Evolutionary conservation across 306 rosid genomes (phyloP).

Genomic region (Oemleria cerasiformis): DNA sequence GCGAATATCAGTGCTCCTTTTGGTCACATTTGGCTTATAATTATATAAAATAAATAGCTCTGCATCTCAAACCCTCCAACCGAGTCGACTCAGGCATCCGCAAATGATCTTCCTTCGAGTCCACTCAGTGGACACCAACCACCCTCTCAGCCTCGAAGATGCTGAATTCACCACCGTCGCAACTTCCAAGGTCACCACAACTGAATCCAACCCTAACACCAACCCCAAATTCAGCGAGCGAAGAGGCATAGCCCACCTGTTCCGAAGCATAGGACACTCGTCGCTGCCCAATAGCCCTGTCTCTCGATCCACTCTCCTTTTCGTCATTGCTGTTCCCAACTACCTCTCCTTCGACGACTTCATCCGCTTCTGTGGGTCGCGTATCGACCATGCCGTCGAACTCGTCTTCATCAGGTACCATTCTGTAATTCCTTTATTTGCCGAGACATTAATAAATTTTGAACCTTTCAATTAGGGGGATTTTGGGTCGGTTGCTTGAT

Average conservation of each 20-base stretch:
- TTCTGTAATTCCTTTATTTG: neutral
- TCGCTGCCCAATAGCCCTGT: constrained; percentile 50
- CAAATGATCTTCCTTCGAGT: constrained; percentile 80
- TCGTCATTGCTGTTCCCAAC: constrained; percentile 86
- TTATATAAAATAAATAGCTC: neutral
- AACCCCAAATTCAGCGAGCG: constrained; percentile 61
- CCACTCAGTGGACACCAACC: constrained; percentile 78
- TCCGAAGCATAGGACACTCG: constrained; percentile 52
- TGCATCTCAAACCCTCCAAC: neutral
- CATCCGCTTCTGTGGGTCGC: constrained; percentile 62
- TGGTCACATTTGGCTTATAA: neutral
- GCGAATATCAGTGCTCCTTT: neutral
- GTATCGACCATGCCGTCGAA: constrained; percentile 50
- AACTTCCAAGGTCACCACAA: constrained; percentile 18
- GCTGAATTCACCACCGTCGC: constrained; percentile 34
- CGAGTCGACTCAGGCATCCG: constrained; percentile 1
- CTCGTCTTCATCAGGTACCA: constrained; percentile 77
- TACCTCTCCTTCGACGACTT: constrained; percentile 73
- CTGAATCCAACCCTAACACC: constrained; percentile 19
- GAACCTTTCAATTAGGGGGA: neutral
- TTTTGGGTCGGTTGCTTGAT: neutral
- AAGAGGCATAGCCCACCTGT: constrained; percentile 67
- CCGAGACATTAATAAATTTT: neutral
- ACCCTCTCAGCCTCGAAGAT: constrained; percentile 35
- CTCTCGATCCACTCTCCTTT: constrained; percentile 55